These are phyloP conservation scores for Lathyrus oleraceus DNA, from an alignment of 306 rosid species.

Conservation along the genomic window DNA sequence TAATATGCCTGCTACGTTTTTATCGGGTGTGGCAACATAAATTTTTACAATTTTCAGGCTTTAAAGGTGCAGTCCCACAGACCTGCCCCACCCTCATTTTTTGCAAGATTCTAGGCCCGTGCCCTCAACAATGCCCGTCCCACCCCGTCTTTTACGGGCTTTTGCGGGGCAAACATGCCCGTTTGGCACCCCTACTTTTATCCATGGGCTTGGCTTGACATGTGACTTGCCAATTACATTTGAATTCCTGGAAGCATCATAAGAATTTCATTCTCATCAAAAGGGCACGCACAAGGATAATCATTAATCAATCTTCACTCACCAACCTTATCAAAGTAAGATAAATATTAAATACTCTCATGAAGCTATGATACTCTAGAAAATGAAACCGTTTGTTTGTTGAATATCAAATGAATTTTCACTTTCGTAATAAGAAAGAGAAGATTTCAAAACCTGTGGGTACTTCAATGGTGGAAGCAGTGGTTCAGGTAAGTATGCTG, in stretches of 20 bases:
- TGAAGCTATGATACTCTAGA: background rate
- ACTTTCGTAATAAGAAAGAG: constrained; percentile 8
- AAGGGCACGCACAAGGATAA: background rate
- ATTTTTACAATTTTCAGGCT: too few species aligned
- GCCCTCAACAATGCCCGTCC: too few species aligned
- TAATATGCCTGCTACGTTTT: too few species aligned
- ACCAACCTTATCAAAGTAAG: constrained; percentile 7
- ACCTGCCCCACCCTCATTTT: too few species aligned
- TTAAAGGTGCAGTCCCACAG: too few species aligned
- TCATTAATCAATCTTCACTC: background rate
- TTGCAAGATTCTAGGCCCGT: too few species aligned
- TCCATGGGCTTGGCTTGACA: too few species aligned
- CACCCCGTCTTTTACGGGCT: too few species aligned
- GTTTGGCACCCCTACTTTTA: too few species aligned
- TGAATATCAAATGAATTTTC: constrained; percentile 16
- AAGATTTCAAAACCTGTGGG: constrained; percentile 52
- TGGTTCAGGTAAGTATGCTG: constrained; percentile 46
- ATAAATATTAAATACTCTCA: background rate
- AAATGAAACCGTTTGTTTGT: background rate
- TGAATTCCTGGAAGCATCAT: constrained; percentile 10
- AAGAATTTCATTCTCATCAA: constrained; percentile 10
- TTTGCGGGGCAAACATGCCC: too few species aligned
- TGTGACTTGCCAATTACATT: background rate
- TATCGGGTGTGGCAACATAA: too few species aligned
- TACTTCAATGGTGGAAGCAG: constrained; percentile 65